Conservation (phyloP, 1,284 basidiomycete species). For the Pterulicium gracile region DNA sequence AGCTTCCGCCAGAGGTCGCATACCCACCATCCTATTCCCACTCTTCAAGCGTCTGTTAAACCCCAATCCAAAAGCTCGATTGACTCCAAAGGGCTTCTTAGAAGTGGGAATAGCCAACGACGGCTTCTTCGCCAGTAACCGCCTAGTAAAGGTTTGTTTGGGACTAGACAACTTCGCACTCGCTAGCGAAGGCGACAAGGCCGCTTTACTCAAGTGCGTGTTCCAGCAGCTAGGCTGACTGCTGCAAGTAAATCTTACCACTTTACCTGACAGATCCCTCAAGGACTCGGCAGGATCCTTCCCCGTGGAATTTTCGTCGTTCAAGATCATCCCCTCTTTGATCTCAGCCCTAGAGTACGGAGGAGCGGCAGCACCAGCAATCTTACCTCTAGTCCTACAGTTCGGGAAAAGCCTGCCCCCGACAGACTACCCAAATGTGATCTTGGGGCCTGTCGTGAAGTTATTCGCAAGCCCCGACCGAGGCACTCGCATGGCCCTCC, state of each 20-base stretch:
- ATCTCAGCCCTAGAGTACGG: conserved; percentile 79
- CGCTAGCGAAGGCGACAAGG: conserved; percentile 76
- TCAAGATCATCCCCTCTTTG: conserved; percentile 82
- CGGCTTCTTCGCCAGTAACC: conserved; percentile 83
- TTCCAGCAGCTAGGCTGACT: background rate
- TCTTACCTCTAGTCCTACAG: conserved; percentile 75
- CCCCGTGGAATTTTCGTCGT: conserved; percentile 80
- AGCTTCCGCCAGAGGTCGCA: conserved; percentile 64
- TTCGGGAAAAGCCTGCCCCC: conserved; percentile 67
- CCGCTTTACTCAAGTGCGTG: conserved; percentile 56
- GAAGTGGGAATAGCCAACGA: conserved; percentile 69
- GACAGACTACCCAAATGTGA: conserved; percentile 59
- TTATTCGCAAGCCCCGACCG: conserved; percentile 85
- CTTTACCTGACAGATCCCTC: conserved; percentile 40
- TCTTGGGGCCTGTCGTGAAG: conserved; percentile 74
- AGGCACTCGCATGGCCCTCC: conserved; percentile 86
- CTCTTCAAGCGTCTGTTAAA: conserved; percentile 83
- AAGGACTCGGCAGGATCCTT: conserved; percentile 76
- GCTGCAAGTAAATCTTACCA: conserved; percentile 2
- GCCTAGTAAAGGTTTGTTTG: conserved; percentile 76
- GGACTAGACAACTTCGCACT: conserved; percentile 86
- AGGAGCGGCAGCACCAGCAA: conserved; percentile 68
- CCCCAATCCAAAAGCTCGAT: conserved; percentile 74
- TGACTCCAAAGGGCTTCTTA: conserved; percentile 71
- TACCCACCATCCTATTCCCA: conserved; percentile 72